phyloP scores from a whole-genome alignment of 805 yeast species.

The Monosporozyma siamensis region DNA sequence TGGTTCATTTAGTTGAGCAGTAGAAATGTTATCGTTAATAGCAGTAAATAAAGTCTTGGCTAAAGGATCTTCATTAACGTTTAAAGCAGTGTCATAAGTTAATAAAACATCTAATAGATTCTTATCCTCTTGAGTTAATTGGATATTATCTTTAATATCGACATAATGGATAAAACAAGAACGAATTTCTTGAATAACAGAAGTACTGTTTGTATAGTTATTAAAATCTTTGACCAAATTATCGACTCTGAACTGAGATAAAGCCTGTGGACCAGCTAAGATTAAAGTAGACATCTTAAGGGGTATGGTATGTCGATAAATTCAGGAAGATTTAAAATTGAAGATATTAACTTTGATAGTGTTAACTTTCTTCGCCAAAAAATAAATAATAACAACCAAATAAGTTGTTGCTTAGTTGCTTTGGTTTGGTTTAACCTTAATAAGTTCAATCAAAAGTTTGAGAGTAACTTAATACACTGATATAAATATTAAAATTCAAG shows the following conservation, averaged over 20 bases:
- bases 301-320: no score
- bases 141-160: constrained; percentile 36
- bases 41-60: constrained; percentile 21
- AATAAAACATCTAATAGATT: constrained; percentile 51
- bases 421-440: no score
- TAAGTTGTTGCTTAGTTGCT: no score
- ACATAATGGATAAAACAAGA: constrained; percentile 78
- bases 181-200: constrained; percentile 59
- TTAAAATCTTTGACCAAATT: constrained; percentile 65
- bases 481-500: no score
- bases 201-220: constrained; percentile 50
- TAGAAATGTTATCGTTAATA: constrained; percentile 17
- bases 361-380: no score
- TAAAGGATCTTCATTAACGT: constrained; percentile 35
- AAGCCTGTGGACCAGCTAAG: constrained; percentile 83
- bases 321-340: no score
- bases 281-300: constrained; percentile 36
- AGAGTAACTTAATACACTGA: no score
- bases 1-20: constrained; percentile 18
- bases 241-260: constrained; percentile 77
- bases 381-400: no score
- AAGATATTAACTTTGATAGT: no score
- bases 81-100: constrained; percentile 64
- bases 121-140: constrained; percentile 31
- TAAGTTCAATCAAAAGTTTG: no score